Conservation (phyloP, 371 early-diverging fungal genomes). For the Amoeboaphelidium protococcarum region DNA sequence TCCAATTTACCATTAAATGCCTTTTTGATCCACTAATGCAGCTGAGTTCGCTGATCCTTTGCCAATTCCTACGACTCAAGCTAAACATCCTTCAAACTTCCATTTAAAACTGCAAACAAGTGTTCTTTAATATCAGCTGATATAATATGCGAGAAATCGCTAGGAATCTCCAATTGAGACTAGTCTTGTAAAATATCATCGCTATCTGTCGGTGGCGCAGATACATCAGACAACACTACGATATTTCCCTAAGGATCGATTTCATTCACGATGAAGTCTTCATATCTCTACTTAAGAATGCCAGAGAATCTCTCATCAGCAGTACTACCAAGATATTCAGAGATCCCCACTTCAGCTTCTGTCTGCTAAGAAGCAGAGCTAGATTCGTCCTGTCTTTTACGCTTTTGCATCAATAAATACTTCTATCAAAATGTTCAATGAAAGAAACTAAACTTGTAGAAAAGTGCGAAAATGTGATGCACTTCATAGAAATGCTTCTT, state of each 20-base stretch:
- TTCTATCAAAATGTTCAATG: too few relatives aligned
- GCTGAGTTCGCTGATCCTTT: background rate
- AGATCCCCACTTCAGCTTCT: slow-evolving; percentile 51
- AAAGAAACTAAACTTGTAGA: too few relatives aligned
- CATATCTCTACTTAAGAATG: slow-evolving; percentile 33
- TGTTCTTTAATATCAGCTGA: slow-evolving; percentile 2
- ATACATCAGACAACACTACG: slow-evolving; percentile 26
- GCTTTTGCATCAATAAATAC: too few relatives aligned
- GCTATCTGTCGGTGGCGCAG: slow-evolving; percentile 1
- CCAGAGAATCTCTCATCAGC: slow-evolving; percentile 41
- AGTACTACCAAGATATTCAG: slow-evolving; percentile 31
- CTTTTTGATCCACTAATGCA: slow-evolving; percentile 1
- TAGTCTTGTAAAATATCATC: background rate
- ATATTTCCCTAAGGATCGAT: slow-evolving; percentile 45
- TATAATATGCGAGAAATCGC: slow-evolving; percentile 1
- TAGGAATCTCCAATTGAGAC: slow-evolving; percentile 1
- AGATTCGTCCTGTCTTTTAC: background rate
- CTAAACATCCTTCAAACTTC: slow-evolving; percentile 7
- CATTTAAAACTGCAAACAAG: slow-evolving; percentile 9
- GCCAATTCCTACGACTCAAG: background rate
- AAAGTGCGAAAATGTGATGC: too few relatives aligned
- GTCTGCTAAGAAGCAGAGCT: background rate
- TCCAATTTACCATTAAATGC: background rate
- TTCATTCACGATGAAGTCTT: slow-evolving; percentile 83
- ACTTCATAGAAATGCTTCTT: too few relatives aligned